Evolutionary conservation across 2,329 filamentous ascomycete species (phyloP), one percentile per base, ranked within the genome.

Genomic region (Aspergillus pseudonomiae): DNA sequence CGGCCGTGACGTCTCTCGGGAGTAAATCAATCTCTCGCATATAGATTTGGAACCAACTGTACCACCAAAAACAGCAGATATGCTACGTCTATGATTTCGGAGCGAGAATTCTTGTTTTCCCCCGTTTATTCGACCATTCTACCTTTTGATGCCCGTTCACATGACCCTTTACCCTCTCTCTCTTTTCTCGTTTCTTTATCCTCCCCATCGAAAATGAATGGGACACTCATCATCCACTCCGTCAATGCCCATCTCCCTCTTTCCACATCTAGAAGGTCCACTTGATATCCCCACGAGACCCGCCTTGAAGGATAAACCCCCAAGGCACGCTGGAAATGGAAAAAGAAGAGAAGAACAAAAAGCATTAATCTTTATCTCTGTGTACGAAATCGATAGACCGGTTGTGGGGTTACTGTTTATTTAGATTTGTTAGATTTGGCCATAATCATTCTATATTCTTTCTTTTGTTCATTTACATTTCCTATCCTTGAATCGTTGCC

Each of bases 1-100:
- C 76, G 95, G 95, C 66, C 93, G 95, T 78, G 95, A 99, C 75
- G 92, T 98, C 62, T 82, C 80, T 50, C 74, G 80, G 66, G 80
- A 82, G 74, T 82, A 80, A 75, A 74, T 48, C 45, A 75, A 74
- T 57, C 48, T 62, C 36, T 57, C 34, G n/a, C 21, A 41, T 36
- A 55, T 63, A 53, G 46, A 57, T 58, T 52, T 52, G 57, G 55
- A 60, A 55, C 57, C 56, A 60, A 57, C 50, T 65, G 60, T 67
- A 64, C 60, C 59, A 66, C 56, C 61, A 63, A 60, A 60, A 59
- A 61, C 55, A 59, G 52, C 46, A 63, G 52, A 67, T 66, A 61
- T 64, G 61, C 60, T 57, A 62, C 61, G 59, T 46, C 58, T 60
- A 64, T 67, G 65, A 67, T 65, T 59, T 67, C 62, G 50, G 50